These are phyloP conservation scores for Bipolaris gigantea DNA, from an alignment of 2,329 filamentous ascomycete genomes.

Conservation along the genomic window DNA sequence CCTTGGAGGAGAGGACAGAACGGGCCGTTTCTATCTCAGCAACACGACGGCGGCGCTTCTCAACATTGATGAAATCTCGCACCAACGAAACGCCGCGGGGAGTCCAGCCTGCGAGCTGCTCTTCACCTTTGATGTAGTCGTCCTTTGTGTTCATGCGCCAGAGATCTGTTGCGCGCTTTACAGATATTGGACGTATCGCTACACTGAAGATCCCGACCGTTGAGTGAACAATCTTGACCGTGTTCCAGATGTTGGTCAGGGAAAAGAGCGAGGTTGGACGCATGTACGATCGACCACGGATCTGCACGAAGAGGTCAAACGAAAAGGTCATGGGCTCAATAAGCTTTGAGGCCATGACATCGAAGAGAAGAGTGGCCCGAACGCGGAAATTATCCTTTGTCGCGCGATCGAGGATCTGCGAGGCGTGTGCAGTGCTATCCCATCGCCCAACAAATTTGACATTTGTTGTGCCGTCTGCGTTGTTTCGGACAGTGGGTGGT, in stretches of 20 bases:
- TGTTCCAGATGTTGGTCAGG: constrained; percentile 82
- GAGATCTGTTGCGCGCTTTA: constrained; percentile 87
- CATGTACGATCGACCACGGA: constrained; percentile 80
- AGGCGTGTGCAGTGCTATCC: constrained; percentile 93
- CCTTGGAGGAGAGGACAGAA: constrained; percentile 62
- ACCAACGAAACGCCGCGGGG: constrained; percentile 88
- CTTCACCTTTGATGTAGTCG: constrained; percentile 95
- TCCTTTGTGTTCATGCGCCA: constrained; percentile 96
- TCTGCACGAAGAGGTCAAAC: constrained; percentile 78
- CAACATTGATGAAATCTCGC: constrained; percentile 78
- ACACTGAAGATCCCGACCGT: constrained; percentile 85
- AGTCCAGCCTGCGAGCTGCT: constrained; percentile 79
- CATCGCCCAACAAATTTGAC: constrained; percentile 89
- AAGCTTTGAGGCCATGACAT: constrained; percentile 79
- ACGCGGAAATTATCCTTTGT: constrained; percentile 93
- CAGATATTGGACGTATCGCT: constrained; percentile 81
- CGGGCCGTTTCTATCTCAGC: constrained; percentile 79
- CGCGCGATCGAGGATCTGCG: constrained; percentile 87
- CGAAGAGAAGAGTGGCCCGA: constrained; percentile 84
- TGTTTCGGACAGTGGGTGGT: constrained; percentile 77
- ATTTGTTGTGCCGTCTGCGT: constrained; percentile 86
- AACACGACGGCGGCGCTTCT: constrained; percentile 72
- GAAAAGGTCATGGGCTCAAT: constrained; percentile 88
- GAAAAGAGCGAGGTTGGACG: constrained; percentile 82
- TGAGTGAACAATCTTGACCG: constrained; percentile 81